Conservation (phyloP, 441 rosid genomes). For the Erodium trifolium region DNA sequence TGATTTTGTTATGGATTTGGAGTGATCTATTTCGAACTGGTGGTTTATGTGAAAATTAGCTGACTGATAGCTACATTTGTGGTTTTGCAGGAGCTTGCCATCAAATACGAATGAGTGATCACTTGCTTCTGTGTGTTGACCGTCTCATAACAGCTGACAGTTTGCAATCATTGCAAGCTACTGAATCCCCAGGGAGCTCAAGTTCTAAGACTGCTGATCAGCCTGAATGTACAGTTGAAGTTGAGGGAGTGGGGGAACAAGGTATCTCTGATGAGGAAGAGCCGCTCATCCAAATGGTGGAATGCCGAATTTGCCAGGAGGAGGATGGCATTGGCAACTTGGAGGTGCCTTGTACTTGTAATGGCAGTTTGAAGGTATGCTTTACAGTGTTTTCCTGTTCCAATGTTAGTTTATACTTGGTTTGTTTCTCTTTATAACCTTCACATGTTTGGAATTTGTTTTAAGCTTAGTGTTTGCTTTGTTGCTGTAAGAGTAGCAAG, state of each 20-base stretch:
- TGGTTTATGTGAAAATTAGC: too few relatives aligned
- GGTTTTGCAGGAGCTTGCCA: conserved; percentile 23
- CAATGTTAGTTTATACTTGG: not conserved
- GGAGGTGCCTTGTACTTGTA: conserved; percentile 65
- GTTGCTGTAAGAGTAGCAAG: not conserved
- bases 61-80: not conserved
- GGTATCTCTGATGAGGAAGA: conserved; percentile 33
- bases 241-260: conserved; percentile 18
- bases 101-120: conserved; percentile 43
- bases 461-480: not conserved
- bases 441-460: not conserved
- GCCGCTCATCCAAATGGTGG: conserved; percentile 54
- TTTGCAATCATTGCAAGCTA: conserved; percentile 30
- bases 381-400: not conserved
- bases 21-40: too few relatives aligned
- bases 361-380: conserved; percentile 66
- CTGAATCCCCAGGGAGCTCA: conserved; percentile 32
- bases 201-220: conserved; percentile 31
- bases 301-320: conserved; percentile 74
- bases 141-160: conserved; percentile 40
- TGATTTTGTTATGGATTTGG: not conserved
- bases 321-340: conserved; percentile 51
- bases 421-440: not conserved
- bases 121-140: conserved; percentile 48
- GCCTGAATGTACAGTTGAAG: conserved; percentile 33